Evolutionary conservation across 1,284 basidiomycete species (phyloP), one percentile per base, ranked within the genome.

Genomic region (Ustilago trichophora): DNA sequence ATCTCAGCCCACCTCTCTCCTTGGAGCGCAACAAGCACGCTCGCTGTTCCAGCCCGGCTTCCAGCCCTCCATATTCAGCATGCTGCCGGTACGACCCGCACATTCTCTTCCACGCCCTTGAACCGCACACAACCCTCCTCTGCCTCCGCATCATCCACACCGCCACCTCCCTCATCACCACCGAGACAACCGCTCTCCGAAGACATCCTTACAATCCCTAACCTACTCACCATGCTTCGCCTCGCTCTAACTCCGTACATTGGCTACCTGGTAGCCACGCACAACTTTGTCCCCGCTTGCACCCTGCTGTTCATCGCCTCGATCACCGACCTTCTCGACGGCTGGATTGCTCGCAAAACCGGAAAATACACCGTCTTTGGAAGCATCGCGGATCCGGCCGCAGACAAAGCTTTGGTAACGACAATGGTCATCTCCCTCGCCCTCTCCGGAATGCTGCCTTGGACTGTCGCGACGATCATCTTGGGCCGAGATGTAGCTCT

Each of bases 371-470:
- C 91, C 10, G 92, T 98, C 10, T 85, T 98, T 29, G 95, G 95
- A 10, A 91, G 91, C 11, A 94, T 98, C 56, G 86, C 98, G 7
- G 96, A 99, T 82, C 95, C 95, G 8, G 93, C 94, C 0, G 95
- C 96, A 2, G 95, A 99, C 86, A 99, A 99, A 83, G 86, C 88
- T 21, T 84, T 99, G 38, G 91, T 98, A 89, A 96, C 95, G 1
- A 97, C 94, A 1, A 85, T 98, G 80, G 93, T 92, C 2, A 85
- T 95, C 41, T 90, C 92, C 1, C 84, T 98, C 52, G 88, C 91
- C 0, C 87, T 90, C 85, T 89, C 91, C 70, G 89, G 88, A 9
- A 84, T 95, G 67, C 83, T 98, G 25, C 93, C 95, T n/a, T 73
- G 91, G 18, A 90, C 91, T 8, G 83, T 98, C 2, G 91, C 92